Evolutionary conservation across 257 asterid species (phyloP).

Genomic region (Solanum lycopersicoides): DNA sequence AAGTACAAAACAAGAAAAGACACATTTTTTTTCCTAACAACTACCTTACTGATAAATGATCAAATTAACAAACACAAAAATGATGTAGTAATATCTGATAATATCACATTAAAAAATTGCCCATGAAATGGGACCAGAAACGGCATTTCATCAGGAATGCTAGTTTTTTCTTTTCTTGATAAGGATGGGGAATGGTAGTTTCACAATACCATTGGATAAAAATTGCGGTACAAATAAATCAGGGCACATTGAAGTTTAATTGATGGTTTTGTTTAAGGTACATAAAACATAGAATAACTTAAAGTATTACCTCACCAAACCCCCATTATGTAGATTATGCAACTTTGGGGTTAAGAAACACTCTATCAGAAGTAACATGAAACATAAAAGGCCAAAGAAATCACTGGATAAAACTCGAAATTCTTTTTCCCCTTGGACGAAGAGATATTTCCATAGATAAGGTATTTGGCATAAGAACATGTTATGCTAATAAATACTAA

Average conservation of each 20-base stretch:
- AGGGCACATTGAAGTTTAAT: not conserved
- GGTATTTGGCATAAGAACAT: not conserved
- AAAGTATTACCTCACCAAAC: not conserved
- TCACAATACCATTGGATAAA: not conserved
- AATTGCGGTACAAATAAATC: not conserved
- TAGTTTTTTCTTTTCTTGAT: not conserved
- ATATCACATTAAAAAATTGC: not conserved
- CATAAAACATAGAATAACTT: not conserved
- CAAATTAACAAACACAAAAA: not conserved
- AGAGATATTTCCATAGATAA: not conserved
- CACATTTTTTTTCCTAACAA: not conserved
- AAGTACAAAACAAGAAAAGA: not conserved
- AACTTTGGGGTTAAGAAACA: not conserved
- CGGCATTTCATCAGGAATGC: not conserved
- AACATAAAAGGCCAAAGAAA: not conserved
- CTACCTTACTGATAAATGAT: not conserved
- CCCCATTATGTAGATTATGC: not conserved
- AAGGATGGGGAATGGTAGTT: not conserved
- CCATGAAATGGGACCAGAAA: not conserved
- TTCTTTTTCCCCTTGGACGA: not conserved
- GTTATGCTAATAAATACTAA: not conserved
- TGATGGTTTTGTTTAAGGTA: not conserved
- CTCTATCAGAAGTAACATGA: not conserved
- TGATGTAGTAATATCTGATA: not conserved
- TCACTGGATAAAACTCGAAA: not conserved